A percentile compares a stretch with the other conserved stretches of the same genome.
phyloP scores from a whole-genome alignment of 1,284 basidiomycete genomes.

The Cryptococcus sp. region DNA sequence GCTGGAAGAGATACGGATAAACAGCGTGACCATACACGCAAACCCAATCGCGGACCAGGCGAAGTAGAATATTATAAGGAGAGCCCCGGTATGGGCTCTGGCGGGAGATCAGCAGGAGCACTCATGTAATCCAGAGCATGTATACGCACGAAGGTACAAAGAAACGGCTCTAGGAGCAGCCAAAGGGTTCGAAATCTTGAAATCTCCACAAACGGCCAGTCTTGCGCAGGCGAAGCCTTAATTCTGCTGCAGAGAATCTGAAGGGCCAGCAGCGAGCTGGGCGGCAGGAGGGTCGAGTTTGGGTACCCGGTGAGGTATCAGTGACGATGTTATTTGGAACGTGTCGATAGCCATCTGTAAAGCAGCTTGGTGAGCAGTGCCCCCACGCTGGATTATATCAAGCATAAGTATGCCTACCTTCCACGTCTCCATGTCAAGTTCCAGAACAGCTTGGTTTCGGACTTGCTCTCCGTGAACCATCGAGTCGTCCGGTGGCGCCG shows the following conservation, averaged over 20 bases:
- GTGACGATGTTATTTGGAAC: slow-evolving; percentile 50
- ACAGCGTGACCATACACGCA: slow-evolving; percentile 83
- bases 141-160: slow-evolving; percentile 6
- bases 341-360: slow-evolving; percentile 46
- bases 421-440: slow-evolving; percentile 53
- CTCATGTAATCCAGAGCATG: background rate
- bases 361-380: background rate
- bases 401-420: slow-evolving; percentile 27
- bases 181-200: background rate
- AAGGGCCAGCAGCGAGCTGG: slow-evolving; percentile 6
- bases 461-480: background rate
- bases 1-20: slow-evolving; percentile 74
- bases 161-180: background rate
- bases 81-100: background rate
- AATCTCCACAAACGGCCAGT: background rate
- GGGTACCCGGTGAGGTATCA: slow-evolving; percentile 48
- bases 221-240: background rate
- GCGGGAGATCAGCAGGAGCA: background rate
- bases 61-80: slow-evolving; percentile 17
- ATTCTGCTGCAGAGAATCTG: background rate
- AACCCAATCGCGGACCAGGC: slow-evolving; percentile 63
- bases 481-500: slow-evolving; percentile 31
- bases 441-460: slow-evolving; percentile 54
- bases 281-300: slow-evolving; percentile 1
- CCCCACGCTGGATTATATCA: background rate